Percentiles rank a stretch among this genome's conserved stretches.
These are phyloP conservation scores for Athelia psychrophila DNA, from an alignment of 1,284 basidiomycete species.

Conservation along the genomic window DNA sequence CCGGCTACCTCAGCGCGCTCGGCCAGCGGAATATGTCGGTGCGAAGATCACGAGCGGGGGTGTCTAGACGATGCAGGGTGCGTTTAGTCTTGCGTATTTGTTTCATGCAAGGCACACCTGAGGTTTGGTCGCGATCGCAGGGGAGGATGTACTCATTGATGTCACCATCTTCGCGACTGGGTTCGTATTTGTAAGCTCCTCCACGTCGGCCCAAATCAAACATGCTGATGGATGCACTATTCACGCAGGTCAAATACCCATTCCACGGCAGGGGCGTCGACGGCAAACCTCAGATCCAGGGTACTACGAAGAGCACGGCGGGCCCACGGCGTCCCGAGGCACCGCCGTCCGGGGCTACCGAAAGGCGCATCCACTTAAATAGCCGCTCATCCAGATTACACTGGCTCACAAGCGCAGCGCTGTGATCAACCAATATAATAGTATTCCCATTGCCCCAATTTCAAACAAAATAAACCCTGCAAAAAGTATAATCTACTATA, in stretches of 20 bases:
- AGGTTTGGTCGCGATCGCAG: slow-evolving; percentile 13
- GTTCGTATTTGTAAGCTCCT: no score
- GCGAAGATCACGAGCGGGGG: slow-evolving; percentile 32
- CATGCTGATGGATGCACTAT: slow-evolving; percentile 5
- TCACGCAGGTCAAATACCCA: slow-evolving; percentile 27
- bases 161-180: slow-evolving; percentile 39
- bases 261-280: slow-evolving; percentile 24
- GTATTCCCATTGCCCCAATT: no score
- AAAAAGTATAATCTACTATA: no score
- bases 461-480: no score
- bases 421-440: no score
- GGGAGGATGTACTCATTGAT: slow-evolving; percentile 30
- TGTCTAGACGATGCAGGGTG: slow-evolving; percentile 30
- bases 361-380: no score
- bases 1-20: slow-evolving; percentile 33
- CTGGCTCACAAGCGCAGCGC: no score
- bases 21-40: no score
- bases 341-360: slow-evolving; percentile 35
- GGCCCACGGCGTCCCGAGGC: slow-evolving; percentile 39
- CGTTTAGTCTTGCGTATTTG: no score
- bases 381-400: no score
- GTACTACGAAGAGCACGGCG: slow-evolving; percentile 32
- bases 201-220: slow-evolving; percentile 19
- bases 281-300: slow-evolving; percentile 30
- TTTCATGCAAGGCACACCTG: background rate